Percentiles rank a stretch among this genome's conserved stretches.
Evolutionary conservation across 2,329 filamentous ascomycete genomes (phyloP).

Genomic region (Eutypella sp.): DNA sequence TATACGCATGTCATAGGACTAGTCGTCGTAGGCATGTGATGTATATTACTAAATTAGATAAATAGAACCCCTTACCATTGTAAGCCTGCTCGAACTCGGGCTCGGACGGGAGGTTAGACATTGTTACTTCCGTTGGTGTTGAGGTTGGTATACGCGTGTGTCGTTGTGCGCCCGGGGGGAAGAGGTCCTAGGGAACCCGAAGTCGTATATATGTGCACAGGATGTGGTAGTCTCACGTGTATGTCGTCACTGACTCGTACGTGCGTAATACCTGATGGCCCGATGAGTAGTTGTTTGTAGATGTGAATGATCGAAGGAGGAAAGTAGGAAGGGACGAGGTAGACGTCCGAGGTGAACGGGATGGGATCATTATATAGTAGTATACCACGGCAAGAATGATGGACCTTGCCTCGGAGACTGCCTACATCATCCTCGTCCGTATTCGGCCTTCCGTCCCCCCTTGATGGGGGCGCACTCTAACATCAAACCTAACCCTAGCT

Average conservation of each 20-base stretch:
- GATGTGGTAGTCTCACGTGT: neutral
- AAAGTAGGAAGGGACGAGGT: neutral
- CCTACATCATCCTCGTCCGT: neutral
- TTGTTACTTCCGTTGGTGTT: conserved; percentile 29
- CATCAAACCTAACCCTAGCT: too few species aligned
- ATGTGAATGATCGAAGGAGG: neutral
- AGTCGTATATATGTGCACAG: neutral
- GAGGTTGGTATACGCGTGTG: neutral
- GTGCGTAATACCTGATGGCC: neutral
- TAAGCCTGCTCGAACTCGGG: conserved; percentile 99
- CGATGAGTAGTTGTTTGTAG: neutral
- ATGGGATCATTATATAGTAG: neutral
- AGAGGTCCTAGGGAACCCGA: too few species aligned
- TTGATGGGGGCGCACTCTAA: too few species aligned
- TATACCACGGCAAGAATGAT: neutral
- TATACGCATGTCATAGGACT: conserved; percentile 7
- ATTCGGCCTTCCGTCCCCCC: neutral
- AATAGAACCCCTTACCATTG: conserved; percentile 71
- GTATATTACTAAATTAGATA: too few species aligned
- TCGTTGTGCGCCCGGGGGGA: neutral
- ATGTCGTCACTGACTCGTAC: neutral
- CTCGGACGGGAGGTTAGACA: conserved; percentile 83
- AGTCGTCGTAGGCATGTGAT: too few species aligned
- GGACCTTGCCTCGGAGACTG: neutral
- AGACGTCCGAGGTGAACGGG: neutral